Percentiles rank a stretch among this genome's conserved stretches.
Evolutionary conservation across 306 rosid genomes (phyloP).

Genomic region (Lagenaria siceraria): DNA sequence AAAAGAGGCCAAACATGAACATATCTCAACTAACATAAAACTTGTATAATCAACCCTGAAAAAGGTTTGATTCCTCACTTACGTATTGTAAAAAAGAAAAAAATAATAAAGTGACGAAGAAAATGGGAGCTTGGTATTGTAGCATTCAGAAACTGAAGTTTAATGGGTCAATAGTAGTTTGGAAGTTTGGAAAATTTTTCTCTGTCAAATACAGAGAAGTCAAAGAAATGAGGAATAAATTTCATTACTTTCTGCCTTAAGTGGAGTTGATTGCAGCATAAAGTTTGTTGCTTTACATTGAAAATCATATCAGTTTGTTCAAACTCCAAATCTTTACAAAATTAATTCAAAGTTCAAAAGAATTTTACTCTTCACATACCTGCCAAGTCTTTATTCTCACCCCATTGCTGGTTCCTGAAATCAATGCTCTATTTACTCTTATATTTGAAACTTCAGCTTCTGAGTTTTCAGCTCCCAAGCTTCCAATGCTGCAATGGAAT

Average conservation of each 20-base stretch:
- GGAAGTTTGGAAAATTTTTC: not conserved
- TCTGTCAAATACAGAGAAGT: not conserved
- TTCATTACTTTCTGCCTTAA: not conserved
- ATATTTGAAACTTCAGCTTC: conserved; percentile 58
- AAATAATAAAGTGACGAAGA: no score
- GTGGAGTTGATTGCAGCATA: not conserved
- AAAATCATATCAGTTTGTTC: not conserved
- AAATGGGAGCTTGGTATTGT: no score
- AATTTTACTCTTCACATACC: conserved; percentile 20
- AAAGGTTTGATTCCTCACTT: no score
- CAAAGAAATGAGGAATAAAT: not conserved
- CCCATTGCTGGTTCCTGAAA: conserved; percentile 69
- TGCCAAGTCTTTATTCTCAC: conserved; percentile 92
- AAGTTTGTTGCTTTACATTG: not conserved
- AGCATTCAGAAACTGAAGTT: not conserved
- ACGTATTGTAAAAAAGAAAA: no score
- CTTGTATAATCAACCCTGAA: no score
- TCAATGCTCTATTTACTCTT: conserved; percentile 31
- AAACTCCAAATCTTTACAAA: not conserved
- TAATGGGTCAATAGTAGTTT: not conserved
- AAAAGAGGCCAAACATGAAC: no score
- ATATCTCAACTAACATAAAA: no score
- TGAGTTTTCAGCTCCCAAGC: conserved; percentile 54
- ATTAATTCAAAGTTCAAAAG: not conserved
- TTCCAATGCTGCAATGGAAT: conserved; percentile 52